Evolutionary conservation across 306 rosid species (phyloP).

Genomic region (Abrus pulchellus): DNA sequence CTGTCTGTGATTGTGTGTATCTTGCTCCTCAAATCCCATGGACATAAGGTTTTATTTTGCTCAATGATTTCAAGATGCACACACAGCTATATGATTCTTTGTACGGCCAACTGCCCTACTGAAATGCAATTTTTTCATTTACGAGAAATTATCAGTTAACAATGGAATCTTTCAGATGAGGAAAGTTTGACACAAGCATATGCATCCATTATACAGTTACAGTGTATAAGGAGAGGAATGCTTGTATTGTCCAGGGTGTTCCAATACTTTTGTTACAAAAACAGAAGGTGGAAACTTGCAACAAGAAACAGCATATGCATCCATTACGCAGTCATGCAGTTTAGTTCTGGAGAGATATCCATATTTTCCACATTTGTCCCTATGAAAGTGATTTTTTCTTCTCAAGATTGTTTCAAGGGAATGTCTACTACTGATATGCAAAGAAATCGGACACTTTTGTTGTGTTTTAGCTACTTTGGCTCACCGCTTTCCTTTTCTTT

Average conservation of each 20-base stretch:
- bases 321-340: not conserved
- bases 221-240: not conserved
- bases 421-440: not conserved
- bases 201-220: not conserved
- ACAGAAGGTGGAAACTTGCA: slow-evolving; percentile 6
- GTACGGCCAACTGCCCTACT: not conserved
- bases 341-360: not conserved
- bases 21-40: slow-evolving; percentile 8
- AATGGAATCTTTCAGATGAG: not conserved
- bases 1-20: not conserved
- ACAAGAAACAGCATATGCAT: slow-evolving; percentile 3
- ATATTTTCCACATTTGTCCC: not conserved
- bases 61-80: not conserved
- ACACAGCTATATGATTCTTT: slow-evolving; percentile 3
- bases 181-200: slow-evolving; percentile 1
- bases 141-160: slow-evolving; percentile 1
- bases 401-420: not conserved
- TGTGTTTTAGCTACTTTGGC: not conserved
- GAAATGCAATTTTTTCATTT: not conserved
- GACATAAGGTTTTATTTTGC: not conserved
- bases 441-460: not conserved
- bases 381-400: not conserved
- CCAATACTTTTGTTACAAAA: slow-evolving; percentile 2
- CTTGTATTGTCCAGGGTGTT: not conserved
- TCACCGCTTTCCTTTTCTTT: not conserved